phyloP scores from a whole-genome alignment of 108 stramenopile species.

The Schizochytrium sp. region DNA sequence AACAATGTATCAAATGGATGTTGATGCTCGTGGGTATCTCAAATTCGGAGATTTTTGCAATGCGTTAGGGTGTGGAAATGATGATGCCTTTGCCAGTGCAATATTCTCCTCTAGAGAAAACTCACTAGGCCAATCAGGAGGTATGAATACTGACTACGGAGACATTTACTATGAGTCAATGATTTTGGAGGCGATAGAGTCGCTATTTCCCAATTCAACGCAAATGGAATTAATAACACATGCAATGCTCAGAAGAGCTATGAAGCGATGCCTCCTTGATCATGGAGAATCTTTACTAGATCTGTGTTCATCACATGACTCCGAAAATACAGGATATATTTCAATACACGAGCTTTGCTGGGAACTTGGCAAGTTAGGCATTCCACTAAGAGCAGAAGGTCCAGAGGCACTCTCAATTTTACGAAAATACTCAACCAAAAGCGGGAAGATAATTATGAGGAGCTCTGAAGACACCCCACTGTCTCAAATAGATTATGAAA shows the following conservation, averaged over 20 bases:
- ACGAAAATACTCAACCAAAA: neutral
- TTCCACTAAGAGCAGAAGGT: neutral
- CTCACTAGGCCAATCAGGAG: neutral
- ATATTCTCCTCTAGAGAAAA: neutral
- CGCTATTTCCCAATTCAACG: too few species aligned
- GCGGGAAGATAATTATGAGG: neutral
- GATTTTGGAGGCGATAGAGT: too few species aligned
- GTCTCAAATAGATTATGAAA: neutral
- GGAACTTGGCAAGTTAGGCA: slow-evolving; percentile 14
- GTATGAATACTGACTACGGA: too few species aligned
- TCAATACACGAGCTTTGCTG: slow-evolving; percentile 14
- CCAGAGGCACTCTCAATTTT: neutral
- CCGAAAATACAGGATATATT: neutral
- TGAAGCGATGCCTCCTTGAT: neutral
- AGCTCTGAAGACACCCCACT: neutral
- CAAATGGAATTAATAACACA: neutral
- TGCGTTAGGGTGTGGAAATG: neutral
- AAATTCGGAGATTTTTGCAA: neutral
- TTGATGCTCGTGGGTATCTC: neutral
- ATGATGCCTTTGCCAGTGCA: neutral
- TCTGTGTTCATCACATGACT: neutral
- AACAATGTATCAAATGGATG: neutral
- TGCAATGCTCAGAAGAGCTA: neutral
- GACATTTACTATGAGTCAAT: too few species aligned
- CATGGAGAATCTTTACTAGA: neutral